Base-by-base conservation (phyloP, 1,139 yeast genomes). In the Hyphopichia wangnamkhiaoensis region DNA sequence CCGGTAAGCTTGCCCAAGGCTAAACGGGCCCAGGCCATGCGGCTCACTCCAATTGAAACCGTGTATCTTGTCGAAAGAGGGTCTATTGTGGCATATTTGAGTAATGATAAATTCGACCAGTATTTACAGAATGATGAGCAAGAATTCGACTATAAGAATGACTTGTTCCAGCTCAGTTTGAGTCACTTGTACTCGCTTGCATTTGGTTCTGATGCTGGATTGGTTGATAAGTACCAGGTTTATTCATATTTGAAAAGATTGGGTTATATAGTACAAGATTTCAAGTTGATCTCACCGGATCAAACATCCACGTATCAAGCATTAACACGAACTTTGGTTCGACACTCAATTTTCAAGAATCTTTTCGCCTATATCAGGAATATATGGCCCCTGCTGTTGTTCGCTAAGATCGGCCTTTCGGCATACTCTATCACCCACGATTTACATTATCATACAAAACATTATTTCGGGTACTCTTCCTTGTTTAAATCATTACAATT, bases 61-160 rank as follows among this genome's bases (percentile, higher is more conserved):
- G 64, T 89, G 1, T 91, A 90, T 57, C 66, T 91, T 40, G 78
- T 83, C 2, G 96, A 91, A 58, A 71, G 98, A 54, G 98, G 98
- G 0, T 78, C 89, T 2, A 68, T 89, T 58, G 68, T 80, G 19
- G 78, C 87, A 16, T 80, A 70, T 55, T 59, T 69, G 40, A 55
- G 56, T 9, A 52, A 50, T 37, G 52, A 49, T 3, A 46, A 44
- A 16, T 55, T 54, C 37, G 34, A 37, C 1, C 34, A 46, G 21
- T 58, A 52, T 43, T 30, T 59, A 9, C 43, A 50, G 13, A 38
- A 49, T 14, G 45, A 47, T n/a, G 50, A 44, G 9, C 48, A 53
- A 13, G 74, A 63, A 4, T 58, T 61, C 35, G 59, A 59, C 31
- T 56, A 53, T 37, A 49, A 43, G 3, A 32, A 19, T 2, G 46